phyloP scores from a whole-genome alignment of 2,329 filamentous ascomycete species.

The Aspergillus versicolor region DNA sequence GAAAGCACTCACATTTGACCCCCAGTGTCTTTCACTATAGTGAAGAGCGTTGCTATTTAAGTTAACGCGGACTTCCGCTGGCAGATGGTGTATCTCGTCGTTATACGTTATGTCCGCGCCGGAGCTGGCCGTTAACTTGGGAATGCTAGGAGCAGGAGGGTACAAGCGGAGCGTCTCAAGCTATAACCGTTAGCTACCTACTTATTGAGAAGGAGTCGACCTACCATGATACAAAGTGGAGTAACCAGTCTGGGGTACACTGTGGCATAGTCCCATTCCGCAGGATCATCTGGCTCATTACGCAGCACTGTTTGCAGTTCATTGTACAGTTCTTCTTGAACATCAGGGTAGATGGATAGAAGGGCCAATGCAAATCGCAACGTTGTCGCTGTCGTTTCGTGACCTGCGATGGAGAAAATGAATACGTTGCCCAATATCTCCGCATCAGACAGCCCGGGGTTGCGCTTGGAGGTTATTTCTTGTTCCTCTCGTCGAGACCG shows the following conservation, averaged over 20 bases:
- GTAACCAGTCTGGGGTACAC: conserved; percentile 40
- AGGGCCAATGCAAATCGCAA: conserved; percentile 45
- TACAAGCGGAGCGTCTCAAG: conserved; percentile 47
- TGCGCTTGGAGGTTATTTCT: neutral
- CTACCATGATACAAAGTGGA: conserved; percentile 25
- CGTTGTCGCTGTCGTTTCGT: conserved; percentile 52
- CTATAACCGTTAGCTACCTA: conserved; percentile 20
- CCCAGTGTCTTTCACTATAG: conserved; percentile 24
- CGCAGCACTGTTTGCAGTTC: conserved; percentile 35
- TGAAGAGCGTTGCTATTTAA: conserved; percentile 20
- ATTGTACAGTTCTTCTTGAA: conserved; percentile 48
- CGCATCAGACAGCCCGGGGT: conserved; percentile 13
- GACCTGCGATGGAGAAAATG: conserved; percentile 51
- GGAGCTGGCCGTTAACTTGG: conserved; percentile 29
- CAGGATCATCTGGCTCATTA: conserved; percentile 17
- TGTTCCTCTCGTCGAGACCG: neutral
- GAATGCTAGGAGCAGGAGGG: conserved; percentile 30
- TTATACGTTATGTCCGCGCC: conserved; percentile 13
- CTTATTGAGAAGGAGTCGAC: neutral
- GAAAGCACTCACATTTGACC: conserved; percentile 14
- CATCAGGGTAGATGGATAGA: conserved; percentile 45
- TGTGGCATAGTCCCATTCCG: conserved; percentile 35
- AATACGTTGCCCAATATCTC: conserved; percentile 54
- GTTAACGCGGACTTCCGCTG: conserved; percentile 14
- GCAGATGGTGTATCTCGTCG: conserved; percentile 17